Conservation (phyloP, 192 early-diverging fungal genomes). For the Coemansia sp. region DNA sequence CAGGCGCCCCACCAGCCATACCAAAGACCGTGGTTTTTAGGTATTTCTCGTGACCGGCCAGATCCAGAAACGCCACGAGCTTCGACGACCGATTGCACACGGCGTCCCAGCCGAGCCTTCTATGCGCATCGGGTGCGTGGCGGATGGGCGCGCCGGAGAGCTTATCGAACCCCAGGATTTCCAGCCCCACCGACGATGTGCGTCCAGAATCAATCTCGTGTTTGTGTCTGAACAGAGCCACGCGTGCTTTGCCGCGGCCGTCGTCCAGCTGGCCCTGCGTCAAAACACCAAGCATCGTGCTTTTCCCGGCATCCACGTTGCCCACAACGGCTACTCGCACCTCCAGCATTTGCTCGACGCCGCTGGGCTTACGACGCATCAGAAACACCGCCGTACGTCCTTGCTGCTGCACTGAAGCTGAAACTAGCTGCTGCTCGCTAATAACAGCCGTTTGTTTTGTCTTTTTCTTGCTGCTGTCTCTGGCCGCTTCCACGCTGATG, state of each 20-base stretch:
- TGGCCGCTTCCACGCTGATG: background rate
- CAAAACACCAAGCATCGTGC: slow-evolving; percentile 85
- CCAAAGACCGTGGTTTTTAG: slow-evolving; percentile 96
- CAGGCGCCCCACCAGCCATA: slow-evolving; percentile 88
- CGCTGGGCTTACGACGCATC: slow-evolving; percentile 68
- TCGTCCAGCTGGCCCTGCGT: slow-evolving; percentile 91
- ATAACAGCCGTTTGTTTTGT: background rate
- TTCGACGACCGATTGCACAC: slow-evolving; percentile 78
- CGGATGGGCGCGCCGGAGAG: slow-evolving; percentile 47
- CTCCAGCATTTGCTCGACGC: slow-evolving; percentile 84
- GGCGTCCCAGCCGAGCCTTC: slow-evolving; percentile 81
- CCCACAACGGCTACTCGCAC: slow-evolving; percentile 87
- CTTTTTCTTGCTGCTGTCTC: background rate
- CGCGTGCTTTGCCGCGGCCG: slow-evolving; percentile 86
- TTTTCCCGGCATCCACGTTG: slow-evolving; percentile 88
- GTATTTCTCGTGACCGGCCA: slow-evolving; percentile 94
- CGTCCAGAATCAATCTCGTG: slow-evolving; percentile 90
- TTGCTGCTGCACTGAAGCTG: background rate
- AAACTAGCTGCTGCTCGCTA: background rate
- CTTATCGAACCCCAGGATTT: slow-evolving; percentile 85
- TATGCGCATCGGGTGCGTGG: slow-evolving; percentile 25
- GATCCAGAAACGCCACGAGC: slow-evolving; percentile 68
- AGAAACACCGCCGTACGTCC: slow-evolving; percentile 43
- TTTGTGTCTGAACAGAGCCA: slow-evolving; percentile 87
- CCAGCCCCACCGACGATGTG: slow-evolving; percentile 86